Evolutionary conservation across 2,329 filamentous ascomycete species (phyloP), one percentile per base, ranked within the genome.

Genomic region (Fusarium nygamai): DNA sequence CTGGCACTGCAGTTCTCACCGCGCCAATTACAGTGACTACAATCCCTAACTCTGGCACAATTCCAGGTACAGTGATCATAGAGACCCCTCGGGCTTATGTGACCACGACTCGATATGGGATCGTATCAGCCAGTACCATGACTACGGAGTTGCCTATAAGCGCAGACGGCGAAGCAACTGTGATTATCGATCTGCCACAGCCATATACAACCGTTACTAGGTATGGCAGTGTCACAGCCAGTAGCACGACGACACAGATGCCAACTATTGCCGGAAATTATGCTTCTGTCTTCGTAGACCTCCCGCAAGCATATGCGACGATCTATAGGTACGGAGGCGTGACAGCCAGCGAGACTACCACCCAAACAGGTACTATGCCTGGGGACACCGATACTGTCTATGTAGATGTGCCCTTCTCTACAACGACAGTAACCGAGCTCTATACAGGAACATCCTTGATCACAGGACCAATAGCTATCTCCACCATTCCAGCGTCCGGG

Each of bases 401-500:
- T 4, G 3, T 69, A 9, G 56, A 69, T 5, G 5, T 68, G 1
- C 66, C 66, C 0, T 44, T 69, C 17, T 56, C 48, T 19, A 69
- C 48, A 8, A 29, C 54, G 6, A 69, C 64, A 29, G 6, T 27
- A 2, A 57, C 29, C 1, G 44, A 20, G 14, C 44, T 47, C 12
- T 47, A 47, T 29, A 29, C 44, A 0, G 44, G 44, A 16, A 1
- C 19, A 29, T 47, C 19, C 2, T 29, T 2, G 0, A 47, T 47
- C 8, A 47, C 44, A 0, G 24, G 12, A 4, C 5, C 24, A 8
- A 8, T 22, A 16, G 19, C 27, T 47, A 3, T 29, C 9, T 29
- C 27, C 0, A 47, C 27, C 13, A 16, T 29, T 22, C 0, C 6
- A 1, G 27, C 44, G 0, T 47, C 44, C 0, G 44, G 44, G 1